Conservation (phyloP, 495 filamentous ascomycete species). For the Penicillium antarcticum region DNA sequence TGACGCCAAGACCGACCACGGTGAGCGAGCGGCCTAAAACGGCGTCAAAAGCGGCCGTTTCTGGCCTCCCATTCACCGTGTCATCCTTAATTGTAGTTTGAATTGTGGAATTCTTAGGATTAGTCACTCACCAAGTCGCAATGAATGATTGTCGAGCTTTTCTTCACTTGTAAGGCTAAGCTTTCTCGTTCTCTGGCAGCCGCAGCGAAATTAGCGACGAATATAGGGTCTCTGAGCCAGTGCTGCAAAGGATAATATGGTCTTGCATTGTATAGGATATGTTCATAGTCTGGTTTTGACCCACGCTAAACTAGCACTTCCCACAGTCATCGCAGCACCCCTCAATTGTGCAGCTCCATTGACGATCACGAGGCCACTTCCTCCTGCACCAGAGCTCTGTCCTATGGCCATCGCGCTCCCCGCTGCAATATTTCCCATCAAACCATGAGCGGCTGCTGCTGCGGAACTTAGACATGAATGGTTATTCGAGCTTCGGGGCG, state of each 20-base stretch:
- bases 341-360: slow-evolving; percentile 14
- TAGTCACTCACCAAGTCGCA: no score
- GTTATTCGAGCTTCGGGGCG: slow-evolving; percentile 2
- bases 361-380: slow-evolving; percentile 12
- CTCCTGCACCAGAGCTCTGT: slow-evolving; percentile 20
- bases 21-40: slow-evolving; percentile 17
- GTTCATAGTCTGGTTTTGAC: no score
- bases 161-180: no score
- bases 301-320: no score
- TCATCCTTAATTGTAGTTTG: slow-evolving; percentile 10
- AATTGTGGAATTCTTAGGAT: no score
- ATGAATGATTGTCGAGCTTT: no score
- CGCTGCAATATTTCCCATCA: slow-evolving; percentile 15
- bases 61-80: slow-evolving; percentile 18
- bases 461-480: slow-evolving; percentile 1
- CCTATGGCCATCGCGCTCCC: slow-evolving; percentile 10
- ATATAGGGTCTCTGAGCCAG: no score
- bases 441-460: slow-evolving; percentile 6
- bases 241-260: no score
- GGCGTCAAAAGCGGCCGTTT: slow-evolving; percentile 16
- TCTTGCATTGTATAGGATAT: no score
- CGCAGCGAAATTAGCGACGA: no score
- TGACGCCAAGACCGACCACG: slow-evolving; percentile 15
- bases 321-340: not conserved
- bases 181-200: no score